Base-by-base conservation (phyloP, 1,284 basidiomycete genomes). In the Albatrellus sp. region DNA sequence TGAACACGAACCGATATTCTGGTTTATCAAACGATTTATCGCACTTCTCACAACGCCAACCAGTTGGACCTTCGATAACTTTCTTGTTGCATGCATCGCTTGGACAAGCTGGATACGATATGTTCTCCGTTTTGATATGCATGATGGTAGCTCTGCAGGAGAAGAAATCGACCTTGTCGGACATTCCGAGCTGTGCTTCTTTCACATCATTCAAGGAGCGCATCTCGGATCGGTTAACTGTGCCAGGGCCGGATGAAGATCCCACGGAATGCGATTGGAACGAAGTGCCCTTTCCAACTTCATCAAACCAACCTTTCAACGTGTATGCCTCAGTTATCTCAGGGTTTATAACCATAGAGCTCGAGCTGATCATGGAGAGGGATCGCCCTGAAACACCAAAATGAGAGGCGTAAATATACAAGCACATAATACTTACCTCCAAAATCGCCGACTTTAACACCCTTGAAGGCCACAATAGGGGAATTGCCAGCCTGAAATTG, bases 41-140 rank as follows among this genome's bases (percentile, higher is more conserved):
- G 61, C 96, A 99, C 64, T 94, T 98, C 57, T 98, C 94, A 62
- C 96, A 99, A 40, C 77, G 68, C 92, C 92, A 98, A 17, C 69
- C 72, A 39, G 73, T 73, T 29, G 72, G 73, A 32, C 75, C 67
- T 47, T 87, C 73, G 1, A 75, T 66, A 2, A 98, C 87, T 64
- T 98, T 99, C 70, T 98, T 98, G 66, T 78, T 90, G 65, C 94
- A 98, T 2, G 70, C 72, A 13, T 79, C 71, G 34, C 73, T 77
- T 10, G 80, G 82, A 60, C 96, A 99, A 5, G 90, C 93, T 12
- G 94, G 85, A 62, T 98, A 98, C 30, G 77, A 79, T 42, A 98
- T 72, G 48, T 78, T 89, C 37, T 98, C 92, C 34, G 69, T 61
- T 65, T 86, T 92, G 70, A 98, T 80, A 59, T 91, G 92, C 66